Evolutionary conservation across 192 early-diverging fungal genomes (phyloP).

Genomic region (Funneliformis geosporum): DNA sequence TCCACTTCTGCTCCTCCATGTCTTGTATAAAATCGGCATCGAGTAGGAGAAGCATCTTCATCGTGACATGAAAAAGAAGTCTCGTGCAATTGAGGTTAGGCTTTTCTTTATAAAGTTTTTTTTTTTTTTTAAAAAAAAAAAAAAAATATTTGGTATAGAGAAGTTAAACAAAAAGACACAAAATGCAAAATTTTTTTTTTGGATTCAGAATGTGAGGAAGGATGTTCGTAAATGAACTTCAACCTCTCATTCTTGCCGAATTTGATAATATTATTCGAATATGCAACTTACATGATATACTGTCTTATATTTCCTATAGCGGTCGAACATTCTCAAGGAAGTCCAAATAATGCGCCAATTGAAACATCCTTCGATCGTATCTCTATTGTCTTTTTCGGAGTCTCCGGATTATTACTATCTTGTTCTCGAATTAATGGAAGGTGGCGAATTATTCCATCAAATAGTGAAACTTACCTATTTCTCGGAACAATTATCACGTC

Average conservation of each 20-base stretch:
- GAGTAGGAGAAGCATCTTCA: constrained; percentile 49
- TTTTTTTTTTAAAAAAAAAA: neutral
- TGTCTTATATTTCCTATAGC: constrained; percentile 40
- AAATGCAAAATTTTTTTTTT: neutral
- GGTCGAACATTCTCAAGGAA: constrained; percentile 85
- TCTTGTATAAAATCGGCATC: neutral
- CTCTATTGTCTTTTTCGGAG: constrained; percentile 76
- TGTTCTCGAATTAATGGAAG: constrained; percentile 79
- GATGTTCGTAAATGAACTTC: neutral
- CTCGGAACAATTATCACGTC: constrained; percentile 73
- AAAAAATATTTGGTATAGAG: neutral
- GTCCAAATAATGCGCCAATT: constrained; percentile 82
- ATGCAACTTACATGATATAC: no score
- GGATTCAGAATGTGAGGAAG: neutral
- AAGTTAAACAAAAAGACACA: neutral
- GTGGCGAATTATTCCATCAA: constrained; percentile 90
- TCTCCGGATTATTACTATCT: constrained; percentile 75
- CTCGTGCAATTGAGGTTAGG: constrained; percentile 51
- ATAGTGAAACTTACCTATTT: constrained; percentile 82
- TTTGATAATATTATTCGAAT: no score
- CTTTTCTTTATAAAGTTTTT: neutral
- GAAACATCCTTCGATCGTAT: constrained; percentile 75
- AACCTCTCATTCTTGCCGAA: neutral
- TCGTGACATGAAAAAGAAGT: constrained; percentile 51
- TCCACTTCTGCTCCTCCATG: neutral